Evolutionary conservation across 805 yeast species (phyloP), one percentile per base, ranked within the genome.

Genomic region (Lachancea sp.): DNA sequence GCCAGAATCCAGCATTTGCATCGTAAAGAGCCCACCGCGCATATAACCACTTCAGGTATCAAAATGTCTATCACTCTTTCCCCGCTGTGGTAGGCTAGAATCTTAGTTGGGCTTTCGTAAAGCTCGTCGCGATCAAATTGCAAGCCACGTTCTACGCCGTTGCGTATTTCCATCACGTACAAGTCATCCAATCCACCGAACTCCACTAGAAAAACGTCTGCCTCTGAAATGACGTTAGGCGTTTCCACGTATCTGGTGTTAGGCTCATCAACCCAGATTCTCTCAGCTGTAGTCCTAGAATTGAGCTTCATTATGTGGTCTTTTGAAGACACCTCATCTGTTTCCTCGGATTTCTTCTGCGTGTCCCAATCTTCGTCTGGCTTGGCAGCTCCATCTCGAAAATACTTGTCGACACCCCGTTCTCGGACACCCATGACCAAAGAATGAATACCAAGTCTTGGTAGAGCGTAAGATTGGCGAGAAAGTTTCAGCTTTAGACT

Each of bases 371-470:
- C 44, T 26, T 48, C 57, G 18, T 46, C 49, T 5, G 45, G 47
- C 18, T 18, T 26, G 22, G 44, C 50, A 3, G 22, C 46, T 19
- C 50, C 50, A 11, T 22, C 25, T 22, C 36, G 48, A 42, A 46
- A 44, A 43, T 47, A 56, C 34, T 55, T 67, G 59, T 52, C 62
- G 45, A 44, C 62, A 10, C 67, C 47, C 17, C 66, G 57, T 38
- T 73, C 72, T 43, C 73, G 68, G 12, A 73, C 62, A 0, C 89
- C 85, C 58, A 78, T 73, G 0, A 84, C 81, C 5, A 82, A 65
- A 0, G 89, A 74, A 42, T 75, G 82, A 0, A 85, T 56, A 1
- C 93, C 93, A 22, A 74, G 55, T 46, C 79, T 68, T 0, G 93
- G 93, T 4, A 84, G 56, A 1, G 68, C 60, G 49, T 74, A 68